Evolutionary conservation across 495 filamentous ascomycete genomes (phyloP).

Genomic region (Podospora bellae-mahoneyi): DNA sequence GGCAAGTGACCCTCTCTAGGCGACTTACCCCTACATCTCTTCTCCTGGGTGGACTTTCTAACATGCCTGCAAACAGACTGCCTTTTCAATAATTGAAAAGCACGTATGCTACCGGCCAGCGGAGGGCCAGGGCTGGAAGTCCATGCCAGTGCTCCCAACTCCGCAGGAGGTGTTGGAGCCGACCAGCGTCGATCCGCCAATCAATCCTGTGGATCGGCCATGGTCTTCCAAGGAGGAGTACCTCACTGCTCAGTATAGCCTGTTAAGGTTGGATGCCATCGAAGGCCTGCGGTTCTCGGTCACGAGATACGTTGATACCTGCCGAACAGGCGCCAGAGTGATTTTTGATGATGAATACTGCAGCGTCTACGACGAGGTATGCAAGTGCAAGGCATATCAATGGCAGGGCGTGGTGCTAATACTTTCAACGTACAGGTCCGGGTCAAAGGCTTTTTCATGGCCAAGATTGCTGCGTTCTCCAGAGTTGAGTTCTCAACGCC

Average conservation of each 20-base stretch:
- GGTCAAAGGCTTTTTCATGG: constrained; percentile 60
- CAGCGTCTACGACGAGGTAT: constrained; percentile 73
- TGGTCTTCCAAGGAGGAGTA: constrained; percentile 52
- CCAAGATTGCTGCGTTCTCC: constrained; percentile 59
- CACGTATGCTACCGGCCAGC: constrained; percentile 29
- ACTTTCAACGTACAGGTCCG: constrained; percentile 53
- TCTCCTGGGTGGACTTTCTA: not conserved
- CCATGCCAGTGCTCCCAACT: constrained; percentile 45
- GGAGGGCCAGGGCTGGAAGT: constrained; percentile 38
- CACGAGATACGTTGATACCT: constrained; percentile 29
- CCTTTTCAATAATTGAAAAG: constrained; percentile 27
- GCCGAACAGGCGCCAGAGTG: constrained; percentile 38
- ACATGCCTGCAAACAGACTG: constrained; percentile 15
- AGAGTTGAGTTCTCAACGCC: constrained; percentile 69
- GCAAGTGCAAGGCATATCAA: constrained; percentile 11
- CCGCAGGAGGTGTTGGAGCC: constrained; percentile 37
- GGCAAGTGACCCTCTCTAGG: not conserved
- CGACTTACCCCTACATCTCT: not conserved
- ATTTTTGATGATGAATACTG: constrained; percentile 56
- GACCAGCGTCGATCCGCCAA: constrained; percentile 34
- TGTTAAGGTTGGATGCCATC: constrained; percentile 63
- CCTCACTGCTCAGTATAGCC: constrained; percentile 59
- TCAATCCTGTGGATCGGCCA: constrained; percentile 35
- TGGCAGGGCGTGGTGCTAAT: constrained; percentile 4
- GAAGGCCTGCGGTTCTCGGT: constrained; percentile 60